phyloP scores from a whole-genome alignment of 2,329 filamentous ascomycete species.

The Thyridium curvatum region DNA sequence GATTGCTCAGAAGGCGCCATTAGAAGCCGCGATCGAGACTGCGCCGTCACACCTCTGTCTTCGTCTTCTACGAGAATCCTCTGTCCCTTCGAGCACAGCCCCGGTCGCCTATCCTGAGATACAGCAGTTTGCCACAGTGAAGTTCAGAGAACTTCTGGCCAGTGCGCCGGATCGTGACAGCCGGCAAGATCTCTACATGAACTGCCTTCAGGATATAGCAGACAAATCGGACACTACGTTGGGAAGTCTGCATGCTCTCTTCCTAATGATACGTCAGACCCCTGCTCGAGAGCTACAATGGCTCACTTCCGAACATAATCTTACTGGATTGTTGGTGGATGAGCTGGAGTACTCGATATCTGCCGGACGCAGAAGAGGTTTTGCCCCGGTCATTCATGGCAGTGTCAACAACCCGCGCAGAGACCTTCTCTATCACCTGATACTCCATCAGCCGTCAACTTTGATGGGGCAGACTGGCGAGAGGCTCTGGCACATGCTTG shows the following conservation, averaged over 20 bases:
- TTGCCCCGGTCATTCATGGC: slow-evolving; percentile 38
- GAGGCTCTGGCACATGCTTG: slow-evolving; percentile 65
- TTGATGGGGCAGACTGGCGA: slow-evolving; percentile 56
- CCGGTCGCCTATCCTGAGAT: slow-evolving; percentile 55
- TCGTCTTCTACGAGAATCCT: slow-evolving; percentile 66
- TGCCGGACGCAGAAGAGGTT: slow-evolving; percentile 31
- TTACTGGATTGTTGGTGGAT: slow-evolving; percentile 55
- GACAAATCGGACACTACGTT: slow-evolving; percentile 57
- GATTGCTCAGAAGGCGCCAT: slow-evolving; percentile 35
- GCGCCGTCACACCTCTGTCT: slow-evolving; percentile 49
- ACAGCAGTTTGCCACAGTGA: slow-evolving; percentile 55
- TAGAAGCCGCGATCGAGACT: slow-evolving; percentile 26
- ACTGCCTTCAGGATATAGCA: slow-evolving; percentile 64
- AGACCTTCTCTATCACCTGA: slow-evolving; percentile 51
- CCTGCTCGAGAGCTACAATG: slow-evolving; percentile 44
- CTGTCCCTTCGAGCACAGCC: slow-evolving; percentile 44
- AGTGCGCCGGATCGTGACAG: slow-evolving; percentile 47
- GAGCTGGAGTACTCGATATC: slow-evolving; percentile 55
- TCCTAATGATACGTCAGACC: slow-evolving; percentile 38
- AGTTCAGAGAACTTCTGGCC: slow-evolving; percentile 55
- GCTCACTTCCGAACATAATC: slow-evolving; percentile 54
- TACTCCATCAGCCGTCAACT: slow-evolving; percentile 53
- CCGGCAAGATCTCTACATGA: slow-evolving; percentile 55
- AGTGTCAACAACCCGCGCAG: slow-evolving; percentile 45
- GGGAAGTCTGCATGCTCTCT: slow-evolving; percentile 66